Base-by-base conservation (phyloP, 176 grass and related monocot species). In the Raddia distichophylla region DNA sequence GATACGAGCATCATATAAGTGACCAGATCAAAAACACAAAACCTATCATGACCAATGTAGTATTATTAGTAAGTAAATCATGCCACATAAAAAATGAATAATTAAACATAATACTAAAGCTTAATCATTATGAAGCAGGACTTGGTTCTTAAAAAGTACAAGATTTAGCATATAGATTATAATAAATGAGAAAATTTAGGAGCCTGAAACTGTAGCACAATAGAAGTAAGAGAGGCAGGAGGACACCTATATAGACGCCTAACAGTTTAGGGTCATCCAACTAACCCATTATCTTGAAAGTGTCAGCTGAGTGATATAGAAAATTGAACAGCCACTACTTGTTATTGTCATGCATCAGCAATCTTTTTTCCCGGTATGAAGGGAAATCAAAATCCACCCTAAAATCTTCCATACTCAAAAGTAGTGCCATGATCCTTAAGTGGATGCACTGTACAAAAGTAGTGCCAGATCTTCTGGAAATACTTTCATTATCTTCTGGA, bases 121-220 rank as follows among this genome's bases (percentile, higher is more conserved):
- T 5, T 43, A 32, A 16, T 44, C 40, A 73, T 78, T 66, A 86
- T 34, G 10, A 2, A 54, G 8, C 35, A 62, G 32, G 42, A 34
- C 6, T 47, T 19, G 43, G 17, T 60, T 81, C 42, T 81, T 71
- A 22, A 81, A n/a, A 80, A 10, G 27, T 71, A 43, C 62, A 32
- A 0, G 7, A n/a, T 72, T 71, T 62, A 51, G 10, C 48, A 33
- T 8, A 56, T 37, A 1, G 5, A 43, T 22, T 49, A 20, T 57
- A 76, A 77, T n/a, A 45, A 72, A 57, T 19, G 18, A 27, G 14
- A 35, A 10, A 46, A 34, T 81, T 20, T 17, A 59, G 13, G 11
- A 11, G 15, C 14, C 8, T 35, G 7, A 8, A 37, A 3, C 34
- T 55, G 5, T 32, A 15, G 20, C 9, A 45, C 37, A 8, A 5